Evolutionary conservation across 441 rosid genomes (phyloP), one percentile per base, ranked within the genome.

Genomic region (Gossypium gossypioides): DNA sequence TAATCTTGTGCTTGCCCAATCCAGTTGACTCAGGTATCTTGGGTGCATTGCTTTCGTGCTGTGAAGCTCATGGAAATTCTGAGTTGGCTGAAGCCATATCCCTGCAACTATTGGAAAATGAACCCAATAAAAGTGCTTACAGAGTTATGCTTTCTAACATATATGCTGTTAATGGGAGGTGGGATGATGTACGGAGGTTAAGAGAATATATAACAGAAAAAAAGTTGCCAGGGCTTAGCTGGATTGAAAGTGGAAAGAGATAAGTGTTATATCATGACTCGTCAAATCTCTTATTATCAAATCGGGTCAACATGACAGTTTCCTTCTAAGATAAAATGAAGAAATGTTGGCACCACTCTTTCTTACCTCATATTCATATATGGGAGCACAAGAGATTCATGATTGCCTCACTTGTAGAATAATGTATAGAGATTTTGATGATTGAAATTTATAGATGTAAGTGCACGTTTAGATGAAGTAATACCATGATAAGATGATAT

Each of bases 41-140:
- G 87, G 96, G 93, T 75, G 97, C 96, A 25, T 58, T 94, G 37
- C 76, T 91, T 77, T 86, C 92, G 13, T 91, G 97, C 81, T 94
- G 97, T 66, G 84, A 88, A 51, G 37, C 62, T 74, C 83, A 81
- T 73, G 87, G 88, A 69, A 78, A 88, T 61, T 58, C 86, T 29
- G 78, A 82, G 68, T 71, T 89, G 86, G 97, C 93, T 22, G 86
- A 88, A 80, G 76, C 86, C 71, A 86, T 84, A 62, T 90, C 88
- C 25, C 83, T 68, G 76, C 88, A 82, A 61, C 84, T 90, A 64
- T 66, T 83, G 25, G 75, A 79, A 70, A 78, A 69, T 68, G 89
- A 87, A 57, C 37, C 65, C 24, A 76, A 77, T 62, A 88, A 84
- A 73, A 84, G 87, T 68, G 81, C 88, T 37, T 89, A 91, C 48